phyloP scores from a whole-genome alignment of 352 stramenopile genomes.

The Lagenidium sp. region DNA sequence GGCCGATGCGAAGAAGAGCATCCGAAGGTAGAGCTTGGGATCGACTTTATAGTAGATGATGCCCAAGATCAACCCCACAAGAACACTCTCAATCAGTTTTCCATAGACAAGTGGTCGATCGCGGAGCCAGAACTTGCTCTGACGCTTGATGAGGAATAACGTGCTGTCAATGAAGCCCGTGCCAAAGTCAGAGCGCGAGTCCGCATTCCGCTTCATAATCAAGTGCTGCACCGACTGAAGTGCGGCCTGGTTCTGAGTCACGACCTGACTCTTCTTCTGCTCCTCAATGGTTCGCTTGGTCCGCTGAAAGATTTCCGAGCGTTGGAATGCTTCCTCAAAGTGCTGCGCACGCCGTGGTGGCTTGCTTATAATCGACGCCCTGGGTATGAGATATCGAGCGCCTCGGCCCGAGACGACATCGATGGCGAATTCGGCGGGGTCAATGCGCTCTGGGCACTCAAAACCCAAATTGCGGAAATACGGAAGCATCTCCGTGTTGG shows the following conservation, averaged over 20 bases:
- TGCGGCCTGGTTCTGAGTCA: neutral
- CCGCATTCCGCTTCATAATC: slow-evolving; percentile 9
- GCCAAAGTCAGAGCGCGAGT: slow-evolving; percentile 6
- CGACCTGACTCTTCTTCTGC: slow-evolving; percentile 6
- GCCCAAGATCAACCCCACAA: slow-evolving; percentile 68
- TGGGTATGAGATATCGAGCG: slow-evolving; percentile 6
- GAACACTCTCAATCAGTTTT: slow-evolving; percentile 30
- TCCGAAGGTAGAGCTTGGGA: slow-evolving; percentile 41
- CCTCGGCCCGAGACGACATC: slow-evolving; percentile 25
- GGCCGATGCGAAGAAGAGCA: slow-evolving; percentile 35
- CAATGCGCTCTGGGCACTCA: slow-evolving; percentile 16
- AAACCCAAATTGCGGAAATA: slow-evolving; percentile 74
- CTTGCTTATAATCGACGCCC: neutral
- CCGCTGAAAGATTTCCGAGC: slow-evolving; percentile 2
- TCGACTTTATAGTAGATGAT: slow-evolving; percentile 38
- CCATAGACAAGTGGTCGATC: slow-evolving; percentile 29
- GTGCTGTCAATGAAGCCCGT: slow-evolving; percentile 19
- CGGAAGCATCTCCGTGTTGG: slow-evolving; percentile 20
- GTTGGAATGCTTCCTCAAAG: slow-evolving; percentile 18
- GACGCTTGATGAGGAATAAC: slow-evolving; percentile 20
- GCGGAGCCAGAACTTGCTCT: slow-evolving; percentile 38
- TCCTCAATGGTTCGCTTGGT: neutral
- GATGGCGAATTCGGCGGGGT: slow-evolving; percentile 26
- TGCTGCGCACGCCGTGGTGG: slow-evolving; percentile 10
- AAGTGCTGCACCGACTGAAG: slow-evolving; percentile 9